Percentiles rank a stretch among this genome's conserved stretches.
These are phyloP conservation scores for Leucocoprinus leucothites DNA, from an alignment of 768 basidiomycete species.

Conservation along the genomic window DNA sequence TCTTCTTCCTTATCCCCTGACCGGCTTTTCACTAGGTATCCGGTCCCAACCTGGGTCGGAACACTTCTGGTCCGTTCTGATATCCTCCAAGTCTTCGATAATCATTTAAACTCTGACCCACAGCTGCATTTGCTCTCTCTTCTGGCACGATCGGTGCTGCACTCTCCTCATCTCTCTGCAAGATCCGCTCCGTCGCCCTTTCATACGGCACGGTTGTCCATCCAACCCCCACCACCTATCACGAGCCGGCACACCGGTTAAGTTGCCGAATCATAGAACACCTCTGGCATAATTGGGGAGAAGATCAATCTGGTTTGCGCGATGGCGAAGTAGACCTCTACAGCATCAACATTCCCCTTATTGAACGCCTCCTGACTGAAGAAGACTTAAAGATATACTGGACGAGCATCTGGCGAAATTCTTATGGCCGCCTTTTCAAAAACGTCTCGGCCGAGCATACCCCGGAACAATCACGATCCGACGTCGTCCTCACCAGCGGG, in stretches of 20 bases:
- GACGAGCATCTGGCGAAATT: slow-evolving; percentile 84
- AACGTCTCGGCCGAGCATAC: slow-evolving; percentile 25
- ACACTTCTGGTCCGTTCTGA: slow-evolving; percentile 65
- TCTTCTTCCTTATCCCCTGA: background rate
- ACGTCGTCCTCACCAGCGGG: slow-evolving; percentile 38
- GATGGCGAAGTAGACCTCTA: slow-evolving; percentile 76
- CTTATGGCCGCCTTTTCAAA: slow-evolving; percentile 81
- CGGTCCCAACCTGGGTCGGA: slow-evolving; percentile 83
- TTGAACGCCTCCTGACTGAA: slow-evolving; percentile 57
- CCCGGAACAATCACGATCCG: slow-evolving; percentile 17
- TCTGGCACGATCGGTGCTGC: slow-evolving; percentile 94
- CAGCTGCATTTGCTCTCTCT: slow-evolving; percentile 84
- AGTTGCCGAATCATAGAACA: slow-evolving; percentile 63
- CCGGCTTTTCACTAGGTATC: slow-evolving; percentile 51
- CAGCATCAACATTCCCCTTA: slow-evolving; percentile 84
- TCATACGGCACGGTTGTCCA: slow-evolving; percentile 81
- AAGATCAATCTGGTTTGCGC: slow-evolving; percentile 54
- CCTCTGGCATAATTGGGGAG: slow-evolving; percentile 86
- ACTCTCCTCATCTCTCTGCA: slow-evolving; percentile 71
- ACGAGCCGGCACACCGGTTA: slow-evolving; percentile 72
- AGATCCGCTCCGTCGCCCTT: slow-evolving; percentile 75
- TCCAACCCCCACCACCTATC: slow-evolving; percentile 56
- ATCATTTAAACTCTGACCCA: slow-evolving; percentile 14
- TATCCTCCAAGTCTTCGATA: background rate
- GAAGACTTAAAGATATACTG: slow-evolving; percentile 68